Evolutionary conservation across 257 asterid genomes (phyloP), one percentile per base, ranked within the genome.

Genomic region (Fraxinus quadrangulata): DNA sequence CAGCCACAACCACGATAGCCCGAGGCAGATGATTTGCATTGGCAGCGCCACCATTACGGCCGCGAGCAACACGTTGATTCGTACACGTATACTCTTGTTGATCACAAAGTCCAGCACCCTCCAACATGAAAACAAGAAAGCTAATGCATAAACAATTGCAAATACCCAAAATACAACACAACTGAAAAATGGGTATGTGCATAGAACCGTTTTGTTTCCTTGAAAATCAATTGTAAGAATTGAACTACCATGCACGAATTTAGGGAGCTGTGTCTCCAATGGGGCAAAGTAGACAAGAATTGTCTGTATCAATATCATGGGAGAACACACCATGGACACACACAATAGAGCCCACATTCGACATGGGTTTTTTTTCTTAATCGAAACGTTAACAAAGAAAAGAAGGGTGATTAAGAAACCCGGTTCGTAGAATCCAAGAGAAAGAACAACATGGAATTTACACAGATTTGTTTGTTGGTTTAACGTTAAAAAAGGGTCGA

Each of bases 151-250:
- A 1, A 72, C 87, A 1, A 80, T 79, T 40, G 87, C 79, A 74
- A 93, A 93, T 17, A 75, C 91, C 6, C 84, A 86, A 42, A 93
- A 91, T 1, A 87, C 59, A 0, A 88, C 59, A 76, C 90, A 80
- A 75, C 94, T 90, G 74, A 90, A 82, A 61, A 92, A 80, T 0
- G 98, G 98, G 80, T 87, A 93, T 0, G 87, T 85, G 84, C 98
- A 93, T 3, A 93, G 83, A 12, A 85, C 85, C 12, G 74, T 75
- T 30, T 67, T 71, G 31, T 84, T 69, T 1, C 91, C 96, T 0
- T 26, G 68, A 5, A 2, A 17, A 71, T 92, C 95, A 0, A 72
- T 80, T 0, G 77, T 78, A 0, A 83, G 24, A 14, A 80, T 26
- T 1, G 85, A 88, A 82, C 90, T 93, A 0, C 80, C 79, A 34